Base-by-base conservation (phyloP, 768 basidiomycete genomes). In the Xerocomus potaroensis region DNA sequence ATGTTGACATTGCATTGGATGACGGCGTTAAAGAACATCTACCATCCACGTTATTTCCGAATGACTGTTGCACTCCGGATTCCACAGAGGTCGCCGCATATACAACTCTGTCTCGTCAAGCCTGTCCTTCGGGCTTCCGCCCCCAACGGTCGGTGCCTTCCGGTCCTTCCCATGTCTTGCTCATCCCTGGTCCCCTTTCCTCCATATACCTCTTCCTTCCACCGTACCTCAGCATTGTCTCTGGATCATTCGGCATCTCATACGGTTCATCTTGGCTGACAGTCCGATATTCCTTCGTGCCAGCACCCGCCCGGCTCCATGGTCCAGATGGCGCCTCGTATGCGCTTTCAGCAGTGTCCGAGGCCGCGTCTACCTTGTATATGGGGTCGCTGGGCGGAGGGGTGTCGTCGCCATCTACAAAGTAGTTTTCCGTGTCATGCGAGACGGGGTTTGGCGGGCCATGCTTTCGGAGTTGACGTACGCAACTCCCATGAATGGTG, bases 261-360 rank as follows among this genome's bases (percentile, higher is more conserved):
- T 65, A 63, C 15, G 62, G 66, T 31, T 57, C 41, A 14, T 62
- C 56, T 23, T 50, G 42, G 47, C 53, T 64, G 19, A 61, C 49
- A 8, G 51, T 61, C 11, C 33, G 48, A 44, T 65, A 61, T 41
- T 68, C 64, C 34, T 60, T 54, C 37, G 70, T 70, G 36, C 44
- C 49, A 38, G 68, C 70, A 11, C 69, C 70, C 26, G 70, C 69
- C 45, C 64, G 59, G 46, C 72, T 78, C 67, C 67, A 78, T 7
- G 64, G 60, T 0, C 73, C 72, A 4, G 76, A 71, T 7, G 76
- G 73, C 3, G 74, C 65, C 45, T 80, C 78, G 46, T 77, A 67
- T 3, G 79, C 76, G 29, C 70, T 70, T 56, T 78, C 71, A 0
- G 68, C 72, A 3, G 61, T 62, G 40, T 75, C 72, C 3, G 73